A percentile compares a stretch with the other conserved stretches of the same genome.
These are phyloP conservation scores for Celoporthe dispersa DNA, from an alignment of 2,329 filamentous ascomycete genomes.

Conservation along the genomic window DNA sequence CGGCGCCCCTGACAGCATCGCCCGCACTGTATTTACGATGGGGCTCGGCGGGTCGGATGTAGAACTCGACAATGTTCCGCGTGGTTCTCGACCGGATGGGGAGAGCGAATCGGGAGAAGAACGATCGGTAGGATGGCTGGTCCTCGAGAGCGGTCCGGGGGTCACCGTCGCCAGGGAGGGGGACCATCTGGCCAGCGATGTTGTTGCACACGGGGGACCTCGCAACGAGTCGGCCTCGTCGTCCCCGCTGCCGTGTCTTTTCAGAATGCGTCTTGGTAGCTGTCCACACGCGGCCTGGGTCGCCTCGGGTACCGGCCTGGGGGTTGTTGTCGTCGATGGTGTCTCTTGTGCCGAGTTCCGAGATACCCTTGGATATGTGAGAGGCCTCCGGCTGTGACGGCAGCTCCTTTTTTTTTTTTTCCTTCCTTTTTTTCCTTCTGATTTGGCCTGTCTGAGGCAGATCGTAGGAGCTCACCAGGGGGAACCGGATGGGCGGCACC, in stretches of 20 bases:
- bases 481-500: not conserved
- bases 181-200: slow-evolving; percentile 49
- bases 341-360: slow-evolving; percentile 21
- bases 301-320: slow-evolving; percentile 8
- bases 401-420: not conserved
- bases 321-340: not conserved
- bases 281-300: slow-evolving; percentile 12
- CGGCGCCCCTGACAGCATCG: slow-evolving; percentile 73
- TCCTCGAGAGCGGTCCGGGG: slow-evolving; percentile 45
- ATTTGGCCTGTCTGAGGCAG: not conserved
- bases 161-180: slow-evolving; percentile 46
- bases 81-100: slow-evolving; percentile 54
- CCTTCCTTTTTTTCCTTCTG: no score
- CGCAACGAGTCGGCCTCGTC: slow-evolving; percentile 25
- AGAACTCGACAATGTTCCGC: slow-evolving; percentile 76
- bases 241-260: slow-evolving; percentile 21
- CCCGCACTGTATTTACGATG: slow-evolving; percentile 77
- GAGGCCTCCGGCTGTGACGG: not conserved
- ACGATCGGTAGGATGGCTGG: slow-evolving; percentile 46
- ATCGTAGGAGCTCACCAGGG: not conserved
- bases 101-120: slow-evolving; percentile 58
- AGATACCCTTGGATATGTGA: slow-evolving; percentile 8
- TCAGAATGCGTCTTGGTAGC: slow-evolving; percentile 9
- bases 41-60: slow-evolving; percentile 76
- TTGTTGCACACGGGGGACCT: slow-evolving; percentile 22